Evolutionary conservation across 2,329 filamentous ascomycete genomes (phyloP), one percentile per base, ranked within the genome.

Genomic region (Biscogniauxia marginata): DNA sequence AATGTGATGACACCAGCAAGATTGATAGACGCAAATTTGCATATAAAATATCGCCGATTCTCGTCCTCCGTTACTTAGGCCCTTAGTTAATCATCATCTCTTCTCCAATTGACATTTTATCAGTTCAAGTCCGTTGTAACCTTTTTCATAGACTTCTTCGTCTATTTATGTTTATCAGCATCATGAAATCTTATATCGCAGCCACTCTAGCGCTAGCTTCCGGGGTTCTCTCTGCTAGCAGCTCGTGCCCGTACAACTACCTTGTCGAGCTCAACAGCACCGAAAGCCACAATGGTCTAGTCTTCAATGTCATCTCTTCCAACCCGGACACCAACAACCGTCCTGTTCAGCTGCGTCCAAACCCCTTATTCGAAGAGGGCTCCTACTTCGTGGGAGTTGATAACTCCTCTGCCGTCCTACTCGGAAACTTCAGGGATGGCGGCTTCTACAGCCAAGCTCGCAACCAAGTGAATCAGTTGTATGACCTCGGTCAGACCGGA

Each of bases 221-320:
- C 13, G 50, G 52, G 23, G 49, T 47, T 6, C 22, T 56, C 18
- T 49, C 58, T 23, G 52, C 53, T 11, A 54, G 21, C 24, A 58
- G 54, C 57, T 49, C 39, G 45, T 65, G 62, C 18, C 63, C 60
- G 21, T 64, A 50, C 58, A 65, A 64, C 59, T 65, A 63, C 49
- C 62, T 62, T 2, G 23, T 52, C 2, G 22, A 56, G 6, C 48
- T 66, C 3, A 63, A 64, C 50, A 56, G 20, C 30, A 65, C 64
- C 7, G 43, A 56, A n/a, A 61, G 60, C 59, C 19, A 52, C 46
- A 63, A 54, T 30, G 62, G 62, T 3, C 55, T 66, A 2, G 21
- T 58, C 24, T 60, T 57, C 53, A 62, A 57, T 4, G 25, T 65
- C 18, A 50, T 52, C 4, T 60, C 58, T 2, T 58, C 34, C 50